These are phyloP conservation scores for Acacia crassicarpa DNA, from an alignment of 306 rosid species.

Conservation along the genomic window DNA sequence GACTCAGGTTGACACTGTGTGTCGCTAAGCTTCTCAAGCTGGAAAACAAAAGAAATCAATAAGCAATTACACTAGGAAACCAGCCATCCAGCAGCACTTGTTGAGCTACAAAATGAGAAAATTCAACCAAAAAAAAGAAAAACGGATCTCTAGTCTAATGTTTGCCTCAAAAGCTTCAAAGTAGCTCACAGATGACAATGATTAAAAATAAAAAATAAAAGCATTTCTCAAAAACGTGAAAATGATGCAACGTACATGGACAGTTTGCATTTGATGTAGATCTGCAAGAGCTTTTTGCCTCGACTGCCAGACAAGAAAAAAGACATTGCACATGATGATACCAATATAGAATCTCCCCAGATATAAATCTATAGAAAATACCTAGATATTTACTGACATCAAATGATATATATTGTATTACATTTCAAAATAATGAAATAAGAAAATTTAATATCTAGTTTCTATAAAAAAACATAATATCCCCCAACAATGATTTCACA, in stretches of 20 bases:
- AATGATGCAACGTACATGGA: slow-evolving; percentile 59
- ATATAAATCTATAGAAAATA: not conserved
- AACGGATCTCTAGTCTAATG: not conserved
- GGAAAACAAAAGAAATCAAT: slow-evolving; percentile 20
- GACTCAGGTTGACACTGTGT: slow-evolving; percentile 96
- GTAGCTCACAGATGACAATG: not conserved
- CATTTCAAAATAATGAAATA: not conserved
- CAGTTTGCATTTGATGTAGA: slow-evolving; percentile 88
- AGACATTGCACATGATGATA: not conserved
- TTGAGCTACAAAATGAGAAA: slow-evolving; percentile 12
- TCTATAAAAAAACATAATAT: not conserved
- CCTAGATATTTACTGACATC: not conserved
- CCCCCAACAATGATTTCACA: not conserved
- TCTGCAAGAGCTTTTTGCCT: slow-evolving; percentile 94
- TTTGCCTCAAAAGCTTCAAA: not conserved
- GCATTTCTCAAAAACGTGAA: slow-evolving; percentile 2
- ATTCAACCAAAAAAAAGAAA: not conserved
- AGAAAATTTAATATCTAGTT: not conserved
- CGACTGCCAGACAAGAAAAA: slow-evolving; percentile 56
- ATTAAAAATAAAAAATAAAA: not conserved
- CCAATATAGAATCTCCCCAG: not conserved
- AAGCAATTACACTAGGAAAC: not conserved
- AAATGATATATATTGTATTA: not conserved
- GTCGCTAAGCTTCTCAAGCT: slow-evolving; percentile 95
- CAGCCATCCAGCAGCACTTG: slow-evolving; percentile 12